Conservation (phyloP, 345 rosid genomes). For the Corchorus olitorius region DNA sequence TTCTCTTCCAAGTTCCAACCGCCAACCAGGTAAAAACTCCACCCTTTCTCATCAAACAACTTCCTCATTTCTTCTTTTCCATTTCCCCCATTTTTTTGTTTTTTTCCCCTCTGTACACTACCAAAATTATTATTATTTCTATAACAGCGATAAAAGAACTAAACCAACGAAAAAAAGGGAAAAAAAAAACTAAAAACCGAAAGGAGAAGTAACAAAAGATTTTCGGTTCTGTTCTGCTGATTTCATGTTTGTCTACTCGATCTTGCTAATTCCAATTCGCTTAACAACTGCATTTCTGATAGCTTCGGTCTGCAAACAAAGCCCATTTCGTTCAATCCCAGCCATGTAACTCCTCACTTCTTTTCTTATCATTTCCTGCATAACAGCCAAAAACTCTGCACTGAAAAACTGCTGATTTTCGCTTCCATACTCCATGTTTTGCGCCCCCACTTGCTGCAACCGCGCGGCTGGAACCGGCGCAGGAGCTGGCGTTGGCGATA, state of each 20-base stretch:
- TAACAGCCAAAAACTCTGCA: conserved; percentile 56
- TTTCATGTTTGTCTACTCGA: conserved; percentile 31
- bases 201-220: background rate
- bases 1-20: background rate
- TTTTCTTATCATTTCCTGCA: conserved; percentile 75
- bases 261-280: conserved; percentile 65
- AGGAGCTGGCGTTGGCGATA: background rate
- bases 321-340: conserved; percentile 54
- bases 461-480: background rate
- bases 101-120: conserved; percentile 46
- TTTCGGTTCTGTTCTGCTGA: background rate
- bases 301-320: conserved; percentile 48
- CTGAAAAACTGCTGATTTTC: conserved; percentile 59
- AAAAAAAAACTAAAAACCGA: background rate
- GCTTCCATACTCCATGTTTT: conserved; percentile 15
- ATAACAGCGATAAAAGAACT: conserved; percentile 20
- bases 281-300: conserved; percentile 66
- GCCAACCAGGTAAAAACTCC: background rate
- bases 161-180: conserved; percentile 10
- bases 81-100: conserved; percentile 3
- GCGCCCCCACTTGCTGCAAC: background rate
- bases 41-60: conserved; percentile 3
- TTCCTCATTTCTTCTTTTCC: conserved; percentile 10
- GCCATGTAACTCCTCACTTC: conserved; percentile 77
- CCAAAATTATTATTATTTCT: conserved; percentile 46